Evolutionary conservation across 495 filamentous ascomycete genomes (phyloP).

Genomic region (Cercophora newfieldiana): DNA sequence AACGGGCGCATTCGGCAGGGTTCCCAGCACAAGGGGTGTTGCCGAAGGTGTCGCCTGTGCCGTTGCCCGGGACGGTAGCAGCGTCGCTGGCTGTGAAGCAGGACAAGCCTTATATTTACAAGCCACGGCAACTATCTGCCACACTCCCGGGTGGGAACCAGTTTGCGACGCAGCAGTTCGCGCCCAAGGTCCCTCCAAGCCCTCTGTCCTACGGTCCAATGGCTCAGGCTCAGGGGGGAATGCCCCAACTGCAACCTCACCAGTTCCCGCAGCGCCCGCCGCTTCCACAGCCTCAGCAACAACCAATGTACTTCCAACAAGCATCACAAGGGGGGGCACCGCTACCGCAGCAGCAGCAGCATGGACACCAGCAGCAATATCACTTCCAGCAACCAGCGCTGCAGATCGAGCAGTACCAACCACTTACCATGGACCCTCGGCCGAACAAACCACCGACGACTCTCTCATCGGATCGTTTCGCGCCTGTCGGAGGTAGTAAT

Average conservation of each 20-base stretch:
- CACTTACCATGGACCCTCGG: constrained; percentile 18
- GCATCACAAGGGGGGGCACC: constrained; percentile 1
- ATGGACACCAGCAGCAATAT: constrained; percentile 11
- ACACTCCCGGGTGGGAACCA: constrained; percentile 32
- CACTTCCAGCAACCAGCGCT: constrained; percentile 7
- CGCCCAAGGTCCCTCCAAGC: constrained; percentile 25
- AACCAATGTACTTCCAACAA: constrained; percentile 11
- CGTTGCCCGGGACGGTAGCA: neutral
- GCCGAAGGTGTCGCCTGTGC: constrained; percentile 10
- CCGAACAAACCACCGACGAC: constrained; percentile 25
- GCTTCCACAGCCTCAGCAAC: constrained; percentile 3
- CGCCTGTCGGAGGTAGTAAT: constrained; percentile 43
- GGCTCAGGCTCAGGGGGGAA: constrained; percentile 13
- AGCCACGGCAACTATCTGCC: constrained; percentile 45
- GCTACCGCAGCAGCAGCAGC: constrained; percentile 13
- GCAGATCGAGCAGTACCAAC: constrained; percentile 26
- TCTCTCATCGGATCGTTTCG: constrained; percentile 37
- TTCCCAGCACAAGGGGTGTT: constrained; percentile 11
- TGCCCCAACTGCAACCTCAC: constrained; percentile 17
- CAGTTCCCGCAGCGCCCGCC: constrained; percentile 19
- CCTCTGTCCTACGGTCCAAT: neutral
- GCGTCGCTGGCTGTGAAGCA: constrained; percentile 19
- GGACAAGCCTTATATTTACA: constrained; percentile 57
- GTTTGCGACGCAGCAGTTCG: constrained; percentile 44
- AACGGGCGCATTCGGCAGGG: constrained; percentile 18